Base-by-base conservation (phyloP, 108 stramenopile species). In the Cyclotella sp. region DNA sequence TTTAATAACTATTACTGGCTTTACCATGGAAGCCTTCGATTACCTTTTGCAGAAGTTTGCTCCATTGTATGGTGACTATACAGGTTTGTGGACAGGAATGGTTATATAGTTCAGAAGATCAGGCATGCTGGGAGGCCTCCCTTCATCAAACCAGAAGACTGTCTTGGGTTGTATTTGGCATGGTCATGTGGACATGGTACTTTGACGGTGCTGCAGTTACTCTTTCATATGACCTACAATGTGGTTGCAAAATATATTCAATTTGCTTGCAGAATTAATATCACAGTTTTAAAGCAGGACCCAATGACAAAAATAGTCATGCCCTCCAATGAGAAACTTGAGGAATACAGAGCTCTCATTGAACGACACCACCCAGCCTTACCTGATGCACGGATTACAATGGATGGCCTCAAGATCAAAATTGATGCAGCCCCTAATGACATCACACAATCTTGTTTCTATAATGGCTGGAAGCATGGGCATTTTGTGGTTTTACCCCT, bases 401-500 rank as follows among this genome's bases (percentile, higher is more conserved):
- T 53, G 52, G 52, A 53, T 19, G 52, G 52, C 7, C 52, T 53
- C n/a, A 53, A 53, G 52, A 7, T 53, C 7, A 12, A 6, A 6
- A 53, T 53, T n/a, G 52, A 53, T 19, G 7, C 9, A 6, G 9
- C 52, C 15, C n/a, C 52, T 19, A 53, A 53, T 53, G 15, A n/a
- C 21, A 7, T 53, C 18, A 53, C 52, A 53, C 52, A 53, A n/a
- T 53, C 52, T n/a, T 6, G 52, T 12, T 45, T 45, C 13, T 45
- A 45, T 13, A n/a, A n/a, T n/a, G n/a, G n/a, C n/a, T n/a, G n/a
- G n/a, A n/a, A n/a, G n/a, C n/a, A n/a, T n/a, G n/a, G n/a, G n/a
- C n/a, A n/a, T n/a, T n/a, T n/a, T n/a, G n/a, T n/a, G n/a, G 75
- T 65, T 85, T 85, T 69, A 41, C 54, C 42, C 70, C 79, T 30